phyloP scores from a whole-genome alignment of 306 rosid species.

The Lathyrus oleraceus region DNA sequence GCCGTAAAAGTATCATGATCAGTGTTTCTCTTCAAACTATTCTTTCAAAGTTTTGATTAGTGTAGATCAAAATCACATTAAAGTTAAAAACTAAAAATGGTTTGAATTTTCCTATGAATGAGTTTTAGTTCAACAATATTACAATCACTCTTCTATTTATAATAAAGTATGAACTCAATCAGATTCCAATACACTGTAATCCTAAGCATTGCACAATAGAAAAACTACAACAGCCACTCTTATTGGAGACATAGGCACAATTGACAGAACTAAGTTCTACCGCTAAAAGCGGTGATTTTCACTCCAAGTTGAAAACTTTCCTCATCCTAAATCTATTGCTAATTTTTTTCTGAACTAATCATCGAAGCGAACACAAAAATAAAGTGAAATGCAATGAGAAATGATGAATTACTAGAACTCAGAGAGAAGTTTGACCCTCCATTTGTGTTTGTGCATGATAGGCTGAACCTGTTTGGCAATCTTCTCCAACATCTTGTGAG shows the following conservation, averaged over 20 bases:
- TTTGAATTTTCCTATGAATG: too few relatives aligned
- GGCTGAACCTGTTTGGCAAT: constrained; percentile 95
- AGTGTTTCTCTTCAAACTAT: constrained; percentile 12
- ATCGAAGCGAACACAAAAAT: background rate
- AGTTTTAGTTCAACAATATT: too few relatives aligned
- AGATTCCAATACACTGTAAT: background rate
- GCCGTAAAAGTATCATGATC: background rate
- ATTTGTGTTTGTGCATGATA: constrained; percentile 81
- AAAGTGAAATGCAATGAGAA: background rate
- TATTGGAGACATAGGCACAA: too few relatives aligned
- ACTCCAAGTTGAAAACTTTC: constrained; percentile 21
- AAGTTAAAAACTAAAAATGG: background rate
- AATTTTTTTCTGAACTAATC: background rate
- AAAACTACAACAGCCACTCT: too few relatives aligned
- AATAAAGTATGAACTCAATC: too few relatives aligned
- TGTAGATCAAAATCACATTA: background rate
- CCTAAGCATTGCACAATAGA: background rate
- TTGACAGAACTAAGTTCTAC: background rate
- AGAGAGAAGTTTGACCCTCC: constrained; percentile 90
- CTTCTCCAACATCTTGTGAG: constrained; percentile 67
- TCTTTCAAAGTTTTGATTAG: background rate
- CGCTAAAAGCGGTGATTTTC: background rate
- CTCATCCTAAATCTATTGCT: background rate
- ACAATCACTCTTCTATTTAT: too few relatives aligned
- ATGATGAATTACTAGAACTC: constrained; percentile 67